Evolutionary conservation across 2,329 filamentous ascomycete genomes (phyloP).

Genomic region (Botrytis pseudocinerea): DNA sequence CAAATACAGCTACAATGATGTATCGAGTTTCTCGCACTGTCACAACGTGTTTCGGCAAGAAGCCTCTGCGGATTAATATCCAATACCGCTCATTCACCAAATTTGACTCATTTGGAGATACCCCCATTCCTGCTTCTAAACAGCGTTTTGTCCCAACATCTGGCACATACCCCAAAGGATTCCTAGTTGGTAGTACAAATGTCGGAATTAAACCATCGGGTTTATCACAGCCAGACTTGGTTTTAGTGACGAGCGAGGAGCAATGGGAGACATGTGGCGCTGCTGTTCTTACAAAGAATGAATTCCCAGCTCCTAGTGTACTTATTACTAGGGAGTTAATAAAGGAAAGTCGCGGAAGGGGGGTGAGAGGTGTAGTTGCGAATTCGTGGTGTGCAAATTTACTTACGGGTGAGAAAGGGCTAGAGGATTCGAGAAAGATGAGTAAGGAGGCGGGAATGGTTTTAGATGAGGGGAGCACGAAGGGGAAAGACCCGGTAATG

Average conservation of each 20-base stretch:
- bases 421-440: constrained; percentile 10
- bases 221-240: background rate
- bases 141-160: constrained; percentile 80
- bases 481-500: background rate
- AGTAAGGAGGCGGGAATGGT: background rate
- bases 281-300: constrained; percentile 95
- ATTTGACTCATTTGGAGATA: constrained; percentile 19
- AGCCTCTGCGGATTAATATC: background rate
- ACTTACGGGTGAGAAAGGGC: background rate
- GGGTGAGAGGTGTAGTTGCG: background rate
- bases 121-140: constrained; percentile 69
- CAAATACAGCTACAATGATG: background rate
- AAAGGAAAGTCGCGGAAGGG: constrained; percentile 43
- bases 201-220: background rate
- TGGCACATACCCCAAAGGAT: constrained; percentile 51
- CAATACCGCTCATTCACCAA: constrained; percentile 12
- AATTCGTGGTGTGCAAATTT: constrained; percentile 9
- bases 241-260: background rate
- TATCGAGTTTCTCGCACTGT: background rate
- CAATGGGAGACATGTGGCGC: constrained; percentile 45
- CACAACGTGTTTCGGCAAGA: background rate
- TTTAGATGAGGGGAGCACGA: background rate
- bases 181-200: background rate
- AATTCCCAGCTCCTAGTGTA: constrained; percentile 95
- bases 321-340: constrained; percentile 77